Conservation (phyloP, 495 filamentous ascomycete species). For the Hypoxylon fuscum region DNA sequence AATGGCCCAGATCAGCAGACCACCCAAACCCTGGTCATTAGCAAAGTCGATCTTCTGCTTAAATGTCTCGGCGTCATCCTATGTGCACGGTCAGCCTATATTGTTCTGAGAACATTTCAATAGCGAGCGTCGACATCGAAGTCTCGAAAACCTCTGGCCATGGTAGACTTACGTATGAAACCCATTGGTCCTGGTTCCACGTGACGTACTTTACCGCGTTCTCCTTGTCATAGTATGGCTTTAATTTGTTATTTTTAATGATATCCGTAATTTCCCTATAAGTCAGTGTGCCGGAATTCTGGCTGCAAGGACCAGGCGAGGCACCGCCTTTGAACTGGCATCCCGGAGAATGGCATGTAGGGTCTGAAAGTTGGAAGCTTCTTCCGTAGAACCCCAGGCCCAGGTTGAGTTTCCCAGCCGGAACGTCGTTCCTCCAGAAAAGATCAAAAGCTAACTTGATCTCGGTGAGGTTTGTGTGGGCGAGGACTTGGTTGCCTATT, state of each 20-base stretch:
- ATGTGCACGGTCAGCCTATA: background rate
- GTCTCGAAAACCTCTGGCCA: background rate
- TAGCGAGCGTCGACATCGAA: background rate
- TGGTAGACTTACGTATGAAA: conserved; percentile 46
- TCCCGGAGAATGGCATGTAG: conserved; percentile 34
- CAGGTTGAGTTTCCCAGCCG: conserved; percentile 51
- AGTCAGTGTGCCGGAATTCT: conserved; percentile 45
- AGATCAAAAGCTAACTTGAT: conserved; percentile 59
- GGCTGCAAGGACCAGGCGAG: conserved; percentile 46
- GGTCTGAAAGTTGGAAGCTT: conserved; percentile 39
- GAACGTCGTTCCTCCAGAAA: conserved; percentile 60
- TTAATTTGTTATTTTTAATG: conserved; percentile 28
- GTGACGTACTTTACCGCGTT: conserved; percentile 52
- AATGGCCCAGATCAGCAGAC: conserved; percentile 51
- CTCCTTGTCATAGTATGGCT: conserved; percentile 35
- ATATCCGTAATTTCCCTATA: conserved; percentile 53
- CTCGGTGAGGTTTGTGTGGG: conserved; percentile 67
- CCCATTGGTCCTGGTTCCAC: conserved; percentile 56
- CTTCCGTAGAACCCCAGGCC: conserved; percentile 67
- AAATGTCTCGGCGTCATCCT: conserved; percentile 53
- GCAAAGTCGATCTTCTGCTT: conserved; percentile 53
- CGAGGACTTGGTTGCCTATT: conserved; percentile 47
- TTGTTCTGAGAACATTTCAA: background rate
- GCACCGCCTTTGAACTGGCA: conserved; percentile 44
- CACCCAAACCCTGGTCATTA: conserved; percentile 40